Percentiles rank a stretch among this genome's conserved stretches.
Evolutionary conservation across 345 rosid genomes (phyloP).

Genomic region (Salix dunnii): DNA sequence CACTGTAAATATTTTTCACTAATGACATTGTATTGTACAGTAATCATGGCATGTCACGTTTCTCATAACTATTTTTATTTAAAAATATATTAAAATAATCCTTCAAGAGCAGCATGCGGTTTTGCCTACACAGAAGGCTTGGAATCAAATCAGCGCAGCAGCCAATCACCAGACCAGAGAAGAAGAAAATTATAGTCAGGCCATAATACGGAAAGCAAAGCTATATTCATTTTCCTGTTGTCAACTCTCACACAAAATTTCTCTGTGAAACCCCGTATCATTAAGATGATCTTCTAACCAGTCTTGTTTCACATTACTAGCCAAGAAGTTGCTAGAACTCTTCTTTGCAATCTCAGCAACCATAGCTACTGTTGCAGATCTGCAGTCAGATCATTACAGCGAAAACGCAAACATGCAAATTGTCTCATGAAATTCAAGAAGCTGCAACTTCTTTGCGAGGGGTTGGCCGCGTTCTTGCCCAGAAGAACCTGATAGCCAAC

Average conservation of each 20-base stretch:
- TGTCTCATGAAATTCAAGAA: constrained; percentile 3
- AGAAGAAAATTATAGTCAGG: no score
- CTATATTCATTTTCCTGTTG: constrained; percentile 14
- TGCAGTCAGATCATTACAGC: background rate
- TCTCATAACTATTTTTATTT: no score
- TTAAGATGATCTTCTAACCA: background rate
- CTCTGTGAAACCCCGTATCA: background rate
- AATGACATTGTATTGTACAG: no score
- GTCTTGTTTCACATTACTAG: background rate
- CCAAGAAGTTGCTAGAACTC: constrained; percentile 12
- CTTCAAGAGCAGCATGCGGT: no score
- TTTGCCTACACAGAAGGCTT: no score
- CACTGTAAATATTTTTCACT: no score
- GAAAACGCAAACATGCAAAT: background rate
- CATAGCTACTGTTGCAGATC: background rate
- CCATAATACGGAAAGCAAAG: constrained; percentile 4
- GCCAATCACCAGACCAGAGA: no score
- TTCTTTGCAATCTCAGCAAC: constrained; percentile 13
- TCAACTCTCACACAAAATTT: constrained; percentile 10
- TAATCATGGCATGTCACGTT: no score
- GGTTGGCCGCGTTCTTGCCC: background rate
- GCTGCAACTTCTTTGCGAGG: constrained; percentile 14
- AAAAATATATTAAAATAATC: no score
- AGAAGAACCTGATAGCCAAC: background rate
- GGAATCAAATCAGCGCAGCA: no score